Evolutionary conservation across 148 eudicot species (phyloP), one percentile per base, ranked within the genome.

Genomic region (Rhododendron vialii): DNA sequence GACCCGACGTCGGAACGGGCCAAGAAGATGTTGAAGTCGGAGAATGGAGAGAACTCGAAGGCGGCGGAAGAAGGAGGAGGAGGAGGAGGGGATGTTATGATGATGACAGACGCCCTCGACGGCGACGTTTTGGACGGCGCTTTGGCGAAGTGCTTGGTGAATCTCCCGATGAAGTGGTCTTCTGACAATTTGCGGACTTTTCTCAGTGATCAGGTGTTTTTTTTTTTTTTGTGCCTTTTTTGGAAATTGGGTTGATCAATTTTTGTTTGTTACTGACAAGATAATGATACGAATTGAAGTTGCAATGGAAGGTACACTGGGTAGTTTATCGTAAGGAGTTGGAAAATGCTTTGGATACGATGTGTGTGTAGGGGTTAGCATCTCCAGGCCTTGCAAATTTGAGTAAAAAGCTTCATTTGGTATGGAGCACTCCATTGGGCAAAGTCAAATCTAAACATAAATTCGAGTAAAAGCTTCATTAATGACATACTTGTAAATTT

Each of bases 1-100:
- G 99, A 96, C 89, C 99, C 99, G 35, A 93, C 96, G 1, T 96
- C 99, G 45, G 92, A 92, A 78, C 90, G 93, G 90, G 97, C 85
- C 2, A 96, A 94, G 93, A 92, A 94, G 92, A 1, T 92, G 86
- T 84, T 86, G 81, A 88, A 76, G 91, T 18, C 36, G 7, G 92
- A 85, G 24, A 38, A 69, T 30, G 93, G 80, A 5, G 90, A 87
- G 15, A 63, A 78, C 1, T 85, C 28, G 5, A 93, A 84, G 3
- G 85, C 17, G 51, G 82, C 18, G 35, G 90, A 17, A 7, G 91
- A 8, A 63, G n/a, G 59, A 53, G 57, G 18, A n/a, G n/a, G n/a
- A 2, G 88, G 79, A 5, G 91, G 80, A 3, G 92, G 80, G 4
- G 91, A 85, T 75, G 88, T 93, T 22, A 87, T 95, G 94, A 93